These are phyloP conservation scores for Lasiodiplodia gonubiensis DNA, from an alignment of 2,329 filamentous ascomycete species.

Conservation along the genomic window DNA sequence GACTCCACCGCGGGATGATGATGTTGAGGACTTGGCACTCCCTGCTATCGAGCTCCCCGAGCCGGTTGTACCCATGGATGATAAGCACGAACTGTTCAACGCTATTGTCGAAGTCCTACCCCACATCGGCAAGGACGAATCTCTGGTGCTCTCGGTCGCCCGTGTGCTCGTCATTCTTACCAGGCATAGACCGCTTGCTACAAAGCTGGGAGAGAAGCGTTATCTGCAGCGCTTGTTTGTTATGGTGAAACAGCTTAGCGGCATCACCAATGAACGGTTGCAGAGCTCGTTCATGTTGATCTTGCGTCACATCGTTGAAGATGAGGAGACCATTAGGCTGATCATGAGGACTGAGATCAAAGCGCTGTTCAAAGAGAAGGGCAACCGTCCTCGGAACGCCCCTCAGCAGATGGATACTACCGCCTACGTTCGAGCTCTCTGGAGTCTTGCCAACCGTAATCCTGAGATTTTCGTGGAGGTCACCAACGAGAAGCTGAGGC, in stretches of 20 bases:
- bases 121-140: conserved; percentile 84
- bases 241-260: conserved; percentile 91
- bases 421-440: conserved; percentile 76
- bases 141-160: conserved; percentile 80
- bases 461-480: conserved; percentile 87
- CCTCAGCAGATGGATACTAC: conserved; percentile 65
- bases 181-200: conserved; percentile 75
- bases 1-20: conserved; percentile 60
- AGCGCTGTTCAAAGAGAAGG: conserved; percentile 68
- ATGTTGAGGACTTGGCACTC: conserved; percentile 51
- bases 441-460: conserved; percentile 78
- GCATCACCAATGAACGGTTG: conserved; percentile 76
- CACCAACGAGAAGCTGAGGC: conserved; percentile 81
- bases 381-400: conserved; percentile 40
- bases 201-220: conserved; percentile 80
- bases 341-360: conserved; percentile 91
- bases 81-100: conserved; percentile 75
- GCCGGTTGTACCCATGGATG: conserved; percentile 65
- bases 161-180: conserved; percentile 89
- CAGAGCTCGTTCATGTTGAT: conserved; percentile 81
- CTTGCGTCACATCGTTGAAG: conserved; percentile 90
- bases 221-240: conserved; percentile 90
- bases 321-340: conserved; percentile 87
- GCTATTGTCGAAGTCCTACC: conserved; percentile 83
- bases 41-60: conserved; percentile 66